Evolutionary conservation across 768 basidiomycete species (phyloP).

Genomic region (Hebeloma cylindrosporum): DNA sequence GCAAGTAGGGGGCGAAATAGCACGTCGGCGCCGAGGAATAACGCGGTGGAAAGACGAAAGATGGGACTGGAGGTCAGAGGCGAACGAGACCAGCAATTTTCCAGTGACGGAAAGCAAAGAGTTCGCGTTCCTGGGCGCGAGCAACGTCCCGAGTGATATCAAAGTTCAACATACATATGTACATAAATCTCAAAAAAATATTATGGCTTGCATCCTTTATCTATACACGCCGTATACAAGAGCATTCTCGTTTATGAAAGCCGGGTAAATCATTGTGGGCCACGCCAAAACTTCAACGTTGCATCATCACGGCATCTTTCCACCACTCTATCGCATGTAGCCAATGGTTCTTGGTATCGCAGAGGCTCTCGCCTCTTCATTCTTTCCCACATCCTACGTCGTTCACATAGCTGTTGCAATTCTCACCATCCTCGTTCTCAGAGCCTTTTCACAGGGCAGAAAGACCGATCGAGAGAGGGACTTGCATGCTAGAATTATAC

Average conservation of each 20-base stretch:
- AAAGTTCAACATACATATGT: slow-evolving; percentile 3
- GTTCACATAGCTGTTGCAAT: slow-evolving; percentile 49
- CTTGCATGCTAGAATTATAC: slow-evolving; percentile 66
- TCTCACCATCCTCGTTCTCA: slow-evolving; percentile 45
- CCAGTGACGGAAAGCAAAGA: slow-evolving; percentile 13
- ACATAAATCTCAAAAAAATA: not conserved
- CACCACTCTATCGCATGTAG: not conserved
- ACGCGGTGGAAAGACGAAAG: slow-evolving; percentile 9
- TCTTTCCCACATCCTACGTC: slow-evolving; percentile 60
- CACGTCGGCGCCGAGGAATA: slow-evolving; percentile 2
- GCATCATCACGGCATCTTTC: slow-evolving; percentile 7
- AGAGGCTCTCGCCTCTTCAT: slow-evolving; percentile 29
- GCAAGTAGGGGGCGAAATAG: not conserved
- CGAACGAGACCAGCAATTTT: slow-evolving; percentile 11
- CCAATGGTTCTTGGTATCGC: slow-evolving; percentile 31
- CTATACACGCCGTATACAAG: too few species aligned
- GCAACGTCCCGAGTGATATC: slow-evolving; percentile 4
- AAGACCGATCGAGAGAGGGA: slow-evolving; percentile 73
- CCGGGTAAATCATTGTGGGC: too few species aligned
- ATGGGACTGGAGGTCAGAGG: not conserved
- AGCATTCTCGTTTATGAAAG: too few species aligned
- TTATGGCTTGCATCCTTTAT: too few species aligned
- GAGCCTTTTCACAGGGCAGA: slow-evolving; percentile 66
- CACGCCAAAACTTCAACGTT: too few species aligned
- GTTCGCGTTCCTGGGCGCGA: slow-evolving; percentile 16